These are phyloP conservation scores for Tylopilus cervinicoccineus DNA, from an alignment of 768 basidiomycete genomes.

Conservation along the genomic window DNA sequence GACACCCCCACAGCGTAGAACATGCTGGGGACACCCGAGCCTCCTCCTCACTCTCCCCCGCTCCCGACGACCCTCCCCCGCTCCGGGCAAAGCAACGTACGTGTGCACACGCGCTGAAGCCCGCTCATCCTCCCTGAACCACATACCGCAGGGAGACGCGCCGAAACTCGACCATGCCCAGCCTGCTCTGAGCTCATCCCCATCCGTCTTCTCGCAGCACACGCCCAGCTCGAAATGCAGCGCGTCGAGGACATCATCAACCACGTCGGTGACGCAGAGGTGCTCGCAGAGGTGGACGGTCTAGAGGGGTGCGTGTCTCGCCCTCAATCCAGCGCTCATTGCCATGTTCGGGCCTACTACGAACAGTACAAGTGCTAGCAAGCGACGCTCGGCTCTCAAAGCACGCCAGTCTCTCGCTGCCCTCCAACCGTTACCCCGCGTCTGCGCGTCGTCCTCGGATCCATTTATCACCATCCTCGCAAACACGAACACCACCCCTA, in stretches of 20 bases:
- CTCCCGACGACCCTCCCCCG: slow-evolving; percentile 25
- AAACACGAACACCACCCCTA: slow-evolving; percentile 22
- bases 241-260: slow-evolving; percentile 66
- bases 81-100: slow-evolving; percentile 48
- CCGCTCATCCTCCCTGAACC: neutral
- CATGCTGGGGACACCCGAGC: slow-evolving; percentile 31
- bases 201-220: slow-evolving; percentile 61
- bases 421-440: slow-evolving; percentile 21
- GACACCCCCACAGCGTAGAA: slow-evolving; percentile 44
- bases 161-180: slow-evolving; percentile 72
- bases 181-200: slow-evolving; percentile 72
- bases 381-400: slow-evolving; percentile 43
- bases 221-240: slow-evolving; percentile 62
- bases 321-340: slow-evolving; percentile 22
- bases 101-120: slow-evolving; percentile 15
- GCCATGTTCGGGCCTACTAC: slow-evolving; percentile 24
- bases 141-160: slow-evolving; percentile 53
- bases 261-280: slow-evolving; percentile 58
- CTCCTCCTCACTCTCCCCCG: slow-evolving; percentile 34
- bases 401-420: slow-evolving; percentile 38
- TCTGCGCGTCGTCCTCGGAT: slow-evolving; percentile 19
- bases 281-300: slow-evolving; percentile 45
- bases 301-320: slow-evolving; percentile 47
- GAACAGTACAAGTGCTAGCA: slow-evolving; percentile 15
- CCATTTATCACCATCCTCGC: slow-evolving; percentile 12